Conservation (phyloP, 148 eudicot species). For the Arctostaphylos glauca region DNA sequence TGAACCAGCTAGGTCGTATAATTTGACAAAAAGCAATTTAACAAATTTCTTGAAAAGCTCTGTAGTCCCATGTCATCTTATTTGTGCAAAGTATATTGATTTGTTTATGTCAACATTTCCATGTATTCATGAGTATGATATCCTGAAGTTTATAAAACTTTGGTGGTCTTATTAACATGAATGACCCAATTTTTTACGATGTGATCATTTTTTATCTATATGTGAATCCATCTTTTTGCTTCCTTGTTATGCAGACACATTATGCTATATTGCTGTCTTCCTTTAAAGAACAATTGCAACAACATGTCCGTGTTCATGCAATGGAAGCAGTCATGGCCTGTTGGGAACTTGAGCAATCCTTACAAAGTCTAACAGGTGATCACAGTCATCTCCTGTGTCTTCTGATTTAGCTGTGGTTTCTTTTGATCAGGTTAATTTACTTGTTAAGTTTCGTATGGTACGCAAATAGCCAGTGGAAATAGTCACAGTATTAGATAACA, state of each 20-base stretch:
- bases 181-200: constrained; percentile 1
- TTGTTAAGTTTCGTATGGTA: neutral
- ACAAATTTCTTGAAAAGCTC: neutral
- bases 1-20: neutral
- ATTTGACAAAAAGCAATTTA: neutral
- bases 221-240: constrained; percentile 4
- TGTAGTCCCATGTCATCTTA: neutral
- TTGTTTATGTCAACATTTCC: neutral
- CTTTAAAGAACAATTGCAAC: constrained; percentile 92
- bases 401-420: neutral
- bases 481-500: neutral
- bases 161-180: neutral
- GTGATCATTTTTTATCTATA: neutral
- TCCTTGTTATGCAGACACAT: constrained; percentile 57
- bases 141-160: neutral
- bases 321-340: constrained; percentile 99
- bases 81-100: neutral
- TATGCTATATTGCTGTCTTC: constrained; percentile 85
- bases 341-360: constrained; percentile 98
- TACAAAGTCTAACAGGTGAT: constrained; percentile 91
- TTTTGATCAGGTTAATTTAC: neutral
- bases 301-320: constrained; percentile 96
- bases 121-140: neutral
- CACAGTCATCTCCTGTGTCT: constrained; percentile 24
- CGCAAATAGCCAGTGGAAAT: neutral